Conservation (phyloP, 2,329 filamentous ascomycete species). For the Tolypocladium endophyticum region DNA sequence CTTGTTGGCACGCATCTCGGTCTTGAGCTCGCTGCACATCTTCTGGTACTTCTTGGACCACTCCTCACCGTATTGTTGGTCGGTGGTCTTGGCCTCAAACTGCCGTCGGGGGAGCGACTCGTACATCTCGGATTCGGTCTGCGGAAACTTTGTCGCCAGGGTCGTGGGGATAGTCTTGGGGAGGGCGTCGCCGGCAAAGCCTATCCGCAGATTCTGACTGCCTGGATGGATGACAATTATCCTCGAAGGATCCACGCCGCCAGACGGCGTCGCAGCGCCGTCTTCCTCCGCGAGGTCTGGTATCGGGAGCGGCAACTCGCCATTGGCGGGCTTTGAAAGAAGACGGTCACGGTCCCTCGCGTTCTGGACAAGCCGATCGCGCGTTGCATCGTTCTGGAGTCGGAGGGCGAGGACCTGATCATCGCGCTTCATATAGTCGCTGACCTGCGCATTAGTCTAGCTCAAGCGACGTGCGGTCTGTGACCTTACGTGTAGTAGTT, state of each 20-base stretch:
- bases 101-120: constrained; percentile 67
- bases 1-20: constrained; percentile 88
- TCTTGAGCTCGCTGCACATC: constrained; percentile 78
- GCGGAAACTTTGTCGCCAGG: constrained; percentile 66
- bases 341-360: constrained; percentile 83
- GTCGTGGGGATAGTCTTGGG: constrained; percentile 93
- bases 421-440: constrained; percentile 96
- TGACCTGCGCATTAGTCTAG: constrained; percentile 22
- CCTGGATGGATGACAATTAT: constrained; percentile 92
- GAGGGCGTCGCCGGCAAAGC: constrained; percentile 88
- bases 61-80: constrained; percentile 84
- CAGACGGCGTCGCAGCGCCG: constrained; percentile 41
- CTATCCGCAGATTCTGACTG: constrained; percentile 90
- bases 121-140: constrained; percentile 75
- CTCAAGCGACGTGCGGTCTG: neutral
- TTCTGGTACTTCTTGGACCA: constrained; percentile 64
- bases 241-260: constrained; percentile 68
- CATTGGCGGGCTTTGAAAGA: constrained; percentile 62
- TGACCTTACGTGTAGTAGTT: constrained; percentile 87
- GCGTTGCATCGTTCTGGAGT: constrained; percentile 75
- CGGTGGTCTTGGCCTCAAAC: constrained; percentile 48
- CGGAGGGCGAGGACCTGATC: constrained; percentile 88
- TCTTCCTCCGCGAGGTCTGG: constrained; percentile 50
- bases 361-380: constrained; percentile 72
- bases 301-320: constrained; percentile 51